Conservation (phyloP, 129 eudicot species). For the Arctium lappa region DNA sequence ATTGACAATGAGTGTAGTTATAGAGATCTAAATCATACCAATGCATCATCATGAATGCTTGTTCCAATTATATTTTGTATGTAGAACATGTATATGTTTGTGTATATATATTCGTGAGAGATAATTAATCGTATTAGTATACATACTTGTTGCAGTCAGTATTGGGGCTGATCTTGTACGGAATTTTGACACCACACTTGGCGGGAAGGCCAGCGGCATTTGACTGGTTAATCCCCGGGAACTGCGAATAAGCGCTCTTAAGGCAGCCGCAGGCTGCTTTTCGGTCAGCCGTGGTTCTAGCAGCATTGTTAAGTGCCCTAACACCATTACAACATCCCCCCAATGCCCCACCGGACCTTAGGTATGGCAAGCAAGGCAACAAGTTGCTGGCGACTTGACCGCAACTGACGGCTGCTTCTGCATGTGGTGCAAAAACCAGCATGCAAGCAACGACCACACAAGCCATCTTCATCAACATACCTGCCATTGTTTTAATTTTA, state of each 20-base stretch:
- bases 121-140: not conserved
- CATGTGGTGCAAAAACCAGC: constrained; percentile 38
- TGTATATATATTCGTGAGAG: not conserved
- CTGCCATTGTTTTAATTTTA: constrained; percentile 12
- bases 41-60: not conserved
- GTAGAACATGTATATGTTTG: not conserved
- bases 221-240: not conserved
- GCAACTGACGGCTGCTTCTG: constrained; percentile 34
- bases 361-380: constrained; percentile 28
- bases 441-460: constrained; percentile 34
- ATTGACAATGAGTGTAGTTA: not conserved
- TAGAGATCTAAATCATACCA: not conserved
- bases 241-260: not conserved
- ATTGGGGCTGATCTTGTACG: constrained; percentile 52
- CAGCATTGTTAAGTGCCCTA: constrained; percentile 29
- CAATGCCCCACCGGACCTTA: not conserved
- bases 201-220: constrained; percentile 36
- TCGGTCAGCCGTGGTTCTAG: constrained; percentile 27
- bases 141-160: constrained; percentile 44
- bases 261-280: constrained; percentile 35
- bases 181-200: constrained; percentile 46
- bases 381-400: constrained; percentile 16
- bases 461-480: constrained; percentile 27
- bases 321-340: constrained; percentile 36
- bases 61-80: not conserved